These are phyloP conservation scores for Hymenoscyphus repandus DNA, from an alignment of 2,329 filamentous ascomycete species.

Conservation along the genomic window DNA sequence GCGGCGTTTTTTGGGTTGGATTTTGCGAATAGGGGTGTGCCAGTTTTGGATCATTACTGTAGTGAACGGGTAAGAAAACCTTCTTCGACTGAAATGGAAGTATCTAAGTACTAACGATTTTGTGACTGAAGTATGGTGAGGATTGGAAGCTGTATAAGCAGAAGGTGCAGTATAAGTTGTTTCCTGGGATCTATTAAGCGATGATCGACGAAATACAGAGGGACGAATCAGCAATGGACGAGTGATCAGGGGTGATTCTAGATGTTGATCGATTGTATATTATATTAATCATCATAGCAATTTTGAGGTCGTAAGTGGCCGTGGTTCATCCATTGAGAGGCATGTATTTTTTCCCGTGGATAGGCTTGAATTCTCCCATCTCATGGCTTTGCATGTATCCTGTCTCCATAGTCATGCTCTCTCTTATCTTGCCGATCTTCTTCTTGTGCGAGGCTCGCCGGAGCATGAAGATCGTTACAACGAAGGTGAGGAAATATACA, in stretches of 20 bases:
- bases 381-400: slow-evolving; percentile 10
- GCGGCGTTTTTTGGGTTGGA: slow-evolving; percentile 39
- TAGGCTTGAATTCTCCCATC: neutral
- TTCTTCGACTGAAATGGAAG: neutral
- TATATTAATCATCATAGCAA: neutral
- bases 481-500: slow-evolving; percentile 16
- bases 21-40: slow-evolving; percentile 40
- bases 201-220: too few relatives aligned
- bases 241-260: neutral
- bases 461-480: slow-evolving; percentile 11
- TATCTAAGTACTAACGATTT: neutral
- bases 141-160: slow-evolving; percentile 35
- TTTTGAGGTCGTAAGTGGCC: neutral
- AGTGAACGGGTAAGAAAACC: slow-evolving; percentile 32
- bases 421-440: slow-evolving; percentile 13
- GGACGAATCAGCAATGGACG: neutral
- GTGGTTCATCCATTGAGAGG: slow-evolving; percentile 1
- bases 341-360: slow-evolving; percentile 10
- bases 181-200: neutral
- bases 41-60: slow-evolving; percentile 45
- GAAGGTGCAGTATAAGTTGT: slow-evolving; percentile 19
- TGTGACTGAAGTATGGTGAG: slow-evolving; percentile 32
- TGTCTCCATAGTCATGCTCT: slow-evolving; percentile 12
- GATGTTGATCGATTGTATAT: neutral
- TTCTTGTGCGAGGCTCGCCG: slow-evolving; percentile 14